Evolutionary conservation across 2,329 filamentous ascomycete species (phyloP).

Genomic region (Penicillium freii): DNA sequence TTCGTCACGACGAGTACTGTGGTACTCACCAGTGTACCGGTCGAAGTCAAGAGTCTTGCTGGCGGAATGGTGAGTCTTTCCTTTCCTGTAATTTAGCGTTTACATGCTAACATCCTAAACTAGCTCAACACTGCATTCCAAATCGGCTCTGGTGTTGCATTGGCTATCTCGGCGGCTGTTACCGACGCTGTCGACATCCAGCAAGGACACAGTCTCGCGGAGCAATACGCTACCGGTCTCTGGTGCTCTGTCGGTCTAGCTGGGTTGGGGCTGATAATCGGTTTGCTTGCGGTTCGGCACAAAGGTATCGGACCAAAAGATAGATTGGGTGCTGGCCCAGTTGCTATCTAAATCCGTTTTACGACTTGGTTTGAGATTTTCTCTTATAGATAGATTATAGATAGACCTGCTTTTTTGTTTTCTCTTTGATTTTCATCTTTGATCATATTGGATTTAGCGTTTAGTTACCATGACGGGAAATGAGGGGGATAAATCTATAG

Average conservation of each 20-base stretch:
- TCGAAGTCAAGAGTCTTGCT: constrained; percentile 43
- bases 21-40: constrained; percentile 41
- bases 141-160: constrained; percentile 43
- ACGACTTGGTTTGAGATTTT: not conserved
- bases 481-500: not conserved
- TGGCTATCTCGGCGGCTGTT: constrained; percentile 42
- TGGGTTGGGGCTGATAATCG: constrained; percentile 33
- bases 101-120: not conserved
- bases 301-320: constrained; percentile 24
- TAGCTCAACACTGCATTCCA: constrained; percentile 46
- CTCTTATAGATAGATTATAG: not conserved
- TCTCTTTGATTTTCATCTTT: not conserved
- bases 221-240: constrained; percentile 43
- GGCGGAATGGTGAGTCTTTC: constrained; percentile 38
- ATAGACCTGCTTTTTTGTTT: not conserved
- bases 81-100: fast-evolving
- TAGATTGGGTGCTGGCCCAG: constrained; percentile 15
- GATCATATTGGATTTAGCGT: not conserved
- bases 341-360: constrained; percentile 13
- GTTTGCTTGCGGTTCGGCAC: constrained; percentile 19
- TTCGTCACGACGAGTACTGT: constrained; percentile 46
- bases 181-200: constrained; percentile 41
- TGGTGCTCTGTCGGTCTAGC: constrained; percentile 46
- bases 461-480: not conserved
- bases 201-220: constrained; percentile 32